Base-by-base conservation (phyloP, 2,329 filamentous ascomycete species). In the Trichoderma hamatum region DNA sequence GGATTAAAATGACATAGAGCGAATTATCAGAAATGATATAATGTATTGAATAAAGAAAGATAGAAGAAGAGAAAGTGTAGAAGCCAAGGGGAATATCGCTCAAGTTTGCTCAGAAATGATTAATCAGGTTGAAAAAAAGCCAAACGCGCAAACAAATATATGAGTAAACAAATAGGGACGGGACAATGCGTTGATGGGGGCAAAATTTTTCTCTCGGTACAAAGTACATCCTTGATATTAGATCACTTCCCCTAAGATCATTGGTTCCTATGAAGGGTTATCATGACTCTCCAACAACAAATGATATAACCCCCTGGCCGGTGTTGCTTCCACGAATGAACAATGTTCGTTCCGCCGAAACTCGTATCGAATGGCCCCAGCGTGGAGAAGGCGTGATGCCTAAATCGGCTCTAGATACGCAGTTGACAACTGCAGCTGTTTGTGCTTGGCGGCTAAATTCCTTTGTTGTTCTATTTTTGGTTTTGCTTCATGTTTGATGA, bases 331-430 rank as follows among this genome's bases (percentile, higher is more conserved):
- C 51, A 21, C 13, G 34, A 55, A 43, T 21, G 10, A 52, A 26
- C 6, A 3, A 1, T 21, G 34, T 30, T 21, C n/a, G 34, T 30
- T 21, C 61, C 32, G 49, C 5, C 2, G 32, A 5, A 6, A 19
- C 61, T 64, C 61, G 49, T 64, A 64, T 64, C 52, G 61, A 21
- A 54, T 3, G 32, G 32, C 19, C 61, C 16, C 19, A 64, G 26
- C 61, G 32, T 54, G 61, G 61, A 43, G 34, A 21, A 32, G 28
- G 26, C 9, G 30, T 19, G n/a, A 51, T 46, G 61, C n/a, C 49
- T 14, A 24, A 36, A 26, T 13, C 61, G 32, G 46, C 21, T 39
- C 7, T 19, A 32, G 7, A 6, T 32, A 39, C n/a, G 30, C n/a
- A 24, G n/a, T 11, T 39, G 14, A 39, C 21, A 14, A 30, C 3